Conservation (phyloP, 2,329 filamentous ascomycete species). For the Piedraia hortae region DNA sequence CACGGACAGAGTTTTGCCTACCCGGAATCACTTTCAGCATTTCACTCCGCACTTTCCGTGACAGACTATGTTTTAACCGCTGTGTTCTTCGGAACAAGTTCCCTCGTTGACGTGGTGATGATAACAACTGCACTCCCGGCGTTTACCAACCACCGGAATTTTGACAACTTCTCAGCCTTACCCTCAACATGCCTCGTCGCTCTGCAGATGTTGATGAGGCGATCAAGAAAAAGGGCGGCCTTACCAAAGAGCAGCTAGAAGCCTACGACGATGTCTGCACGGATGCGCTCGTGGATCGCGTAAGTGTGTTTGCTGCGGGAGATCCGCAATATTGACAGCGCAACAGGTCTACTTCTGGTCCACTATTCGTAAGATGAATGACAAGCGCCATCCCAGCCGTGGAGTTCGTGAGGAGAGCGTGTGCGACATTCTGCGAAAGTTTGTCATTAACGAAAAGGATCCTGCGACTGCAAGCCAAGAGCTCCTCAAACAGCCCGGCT, state of each 20-base stretch:
- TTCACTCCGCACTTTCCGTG: too few species aligned
- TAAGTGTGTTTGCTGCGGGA: conserved; percentile 22
- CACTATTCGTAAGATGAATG: conserved; percentile 72
- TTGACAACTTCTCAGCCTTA: too few species aligned
- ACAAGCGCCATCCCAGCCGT: conserved; percentile 57
- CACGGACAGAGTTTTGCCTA: too few species aligned
- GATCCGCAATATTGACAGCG: conserved; percentile 1
- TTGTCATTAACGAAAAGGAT: conserved; percentile 52
- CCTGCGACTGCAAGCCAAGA: conserved; percentile 39
- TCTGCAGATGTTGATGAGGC: conserved; percentile 16
- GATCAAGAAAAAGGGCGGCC: conserved; percentile 34
- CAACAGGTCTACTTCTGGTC: conserved; percentile 82
- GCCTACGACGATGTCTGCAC: conserved; percentile 90
- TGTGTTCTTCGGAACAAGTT: too few species aligned
- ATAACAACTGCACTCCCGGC: too few species aligned
- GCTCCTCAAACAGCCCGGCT: conserved; percentile 42
- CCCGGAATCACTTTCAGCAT: too few species aligned
- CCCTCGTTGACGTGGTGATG: too few species aligned
- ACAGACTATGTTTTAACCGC: too few species aligned
- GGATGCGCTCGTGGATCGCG: conserved; percentile 82
- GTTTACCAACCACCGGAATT: too few species aligned
- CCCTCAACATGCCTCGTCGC: conserved; percentile 8
- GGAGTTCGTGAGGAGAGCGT: conserved; percentile 42
- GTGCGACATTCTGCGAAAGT: conserved; percentile 28
- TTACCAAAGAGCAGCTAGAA: conserved; percentile 68